Evolutionary conservation across 2,329 filamentous ascomycete genomes (phyloP).

Genomic region (Claviceps monticola): DNA sequence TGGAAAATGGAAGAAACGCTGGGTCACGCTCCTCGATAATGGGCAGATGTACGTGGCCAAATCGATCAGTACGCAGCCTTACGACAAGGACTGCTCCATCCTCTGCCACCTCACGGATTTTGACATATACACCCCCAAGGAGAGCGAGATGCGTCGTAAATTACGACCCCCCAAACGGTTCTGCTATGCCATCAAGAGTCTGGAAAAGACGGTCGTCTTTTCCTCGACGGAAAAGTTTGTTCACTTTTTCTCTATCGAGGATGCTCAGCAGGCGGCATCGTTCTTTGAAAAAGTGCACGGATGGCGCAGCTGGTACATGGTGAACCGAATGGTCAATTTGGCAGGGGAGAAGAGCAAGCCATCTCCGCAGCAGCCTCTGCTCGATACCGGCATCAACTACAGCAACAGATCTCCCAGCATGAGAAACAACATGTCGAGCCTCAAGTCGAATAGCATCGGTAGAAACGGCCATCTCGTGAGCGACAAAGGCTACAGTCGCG

Average conservation of each 20-base stretch:
- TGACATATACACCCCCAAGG: slow-evolving; percentile 72
- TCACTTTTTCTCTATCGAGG: slow-evolving; percentile 80
- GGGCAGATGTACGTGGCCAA: slow-evolving; percentile 64
- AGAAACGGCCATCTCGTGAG: not conserved
- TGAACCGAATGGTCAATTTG: slow-evolving; percentile 48
- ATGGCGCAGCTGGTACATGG: slow-evolving; percentile 89
- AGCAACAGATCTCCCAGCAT: not conserved
- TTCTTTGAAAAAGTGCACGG: slow-evolving; percentile 61
- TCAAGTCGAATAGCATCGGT: slow-evolving; percentile 3
- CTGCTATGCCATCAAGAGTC: slow-evolving; percentile 83
- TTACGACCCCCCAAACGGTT: slow-evolving; percentile 74
- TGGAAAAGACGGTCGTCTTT: slow-evolving; percentile 78
- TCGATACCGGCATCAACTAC: not conserved
- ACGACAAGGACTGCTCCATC: slow-evolving; percentile 52
- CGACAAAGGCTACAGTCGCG: not conserved
- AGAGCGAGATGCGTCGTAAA: slow-evolving; percentile 50
- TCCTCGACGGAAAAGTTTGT: slow-evolving; percentile 73
- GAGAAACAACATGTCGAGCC: not conserved
- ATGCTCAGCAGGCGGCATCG: slow-evolving; percentile 47
- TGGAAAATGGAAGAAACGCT: slow-evolving; percentile 81
- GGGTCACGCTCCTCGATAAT: slow-evolving; percentile 56
- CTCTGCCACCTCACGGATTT: slow-evolving; percentile 85
- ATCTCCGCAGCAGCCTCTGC: slow-evolving; percentile 4
- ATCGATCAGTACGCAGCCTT: slow-evolving; percentile 43
- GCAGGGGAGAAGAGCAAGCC: slow-evolving; percentile 21